phyloP scores from a whole-genome alignment of 31 red algal species.

The Pterothamnion heteromorphum region DNA sequence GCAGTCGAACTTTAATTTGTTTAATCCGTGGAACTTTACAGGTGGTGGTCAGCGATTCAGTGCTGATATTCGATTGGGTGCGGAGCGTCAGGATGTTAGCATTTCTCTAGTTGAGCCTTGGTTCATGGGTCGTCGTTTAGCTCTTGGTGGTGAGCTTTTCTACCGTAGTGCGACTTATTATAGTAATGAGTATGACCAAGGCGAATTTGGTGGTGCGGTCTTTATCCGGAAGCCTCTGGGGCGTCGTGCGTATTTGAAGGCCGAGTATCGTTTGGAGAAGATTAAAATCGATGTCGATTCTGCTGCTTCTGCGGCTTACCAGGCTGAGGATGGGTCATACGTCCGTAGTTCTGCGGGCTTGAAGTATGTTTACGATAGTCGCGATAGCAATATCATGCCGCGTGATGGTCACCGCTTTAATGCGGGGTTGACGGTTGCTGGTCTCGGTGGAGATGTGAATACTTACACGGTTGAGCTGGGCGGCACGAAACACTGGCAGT shows the following conservation, averaged over 20 bases:
- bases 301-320: neutral
- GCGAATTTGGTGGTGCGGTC: neutral
- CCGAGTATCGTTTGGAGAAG: conserved; percentile 20
- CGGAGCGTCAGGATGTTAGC: neutral
- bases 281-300: conserved; percentile 38
- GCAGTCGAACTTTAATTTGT: conserved; percentile 33
- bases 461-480: neutral
- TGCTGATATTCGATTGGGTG: neutral
- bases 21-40: neutral
- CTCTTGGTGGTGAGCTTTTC: conserved; percentile 44
- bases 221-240: conserved; percentile 18
- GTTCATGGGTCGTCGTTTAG: conserved; percentile 24
- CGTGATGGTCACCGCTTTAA: neutral
- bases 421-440: neutral
- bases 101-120: conserved; percentile 29
- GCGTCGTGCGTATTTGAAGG: neutral
- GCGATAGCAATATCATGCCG: neutral
- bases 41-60: conserved; percentile 41
- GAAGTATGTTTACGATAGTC: conserved; percentile 16
- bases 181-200: conserved; percentile 20
- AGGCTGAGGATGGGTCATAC: neutral
- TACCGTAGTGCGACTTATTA: conserved; percentile 5
- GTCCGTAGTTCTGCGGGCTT: neutral
- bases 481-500: neutral
- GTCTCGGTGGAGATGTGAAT: conserved; percentile 39